Conservation (phyloP, 805 yeast species). For the Candida ovalis region DNA sequence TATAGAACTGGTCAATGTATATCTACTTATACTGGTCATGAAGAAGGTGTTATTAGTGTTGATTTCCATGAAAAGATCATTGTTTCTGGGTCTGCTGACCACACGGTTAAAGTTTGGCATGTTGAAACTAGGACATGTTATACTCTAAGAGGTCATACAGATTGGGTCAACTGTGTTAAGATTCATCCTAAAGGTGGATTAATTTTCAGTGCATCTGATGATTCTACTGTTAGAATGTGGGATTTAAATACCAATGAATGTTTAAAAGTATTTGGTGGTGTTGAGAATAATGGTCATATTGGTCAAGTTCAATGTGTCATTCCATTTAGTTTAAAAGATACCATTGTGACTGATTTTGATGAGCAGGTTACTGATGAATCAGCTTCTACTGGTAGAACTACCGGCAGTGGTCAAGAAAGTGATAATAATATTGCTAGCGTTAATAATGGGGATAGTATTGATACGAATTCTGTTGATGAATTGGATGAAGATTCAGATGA, state of each 20-base stretch:
- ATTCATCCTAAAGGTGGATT: slow-evolving; percentile 77
- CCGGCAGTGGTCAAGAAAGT: slow-evolving; percentile 39
- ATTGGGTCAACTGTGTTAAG: slow-evolving; percentile 87
- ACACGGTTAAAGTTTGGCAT: slow-evolving; percentile 93
- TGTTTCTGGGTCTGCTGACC: slow-evolving; percentile 91
- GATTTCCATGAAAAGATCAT: slow-evolving; percentile 78
- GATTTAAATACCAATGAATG: slow-evolving; percentile 79
- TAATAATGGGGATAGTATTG: slow-evolving; percentile 5
- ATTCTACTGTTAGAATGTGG: slow-evolving; percentile 93
- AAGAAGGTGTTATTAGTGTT: slow-evolving; percentile 77
- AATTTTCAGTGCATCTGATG: slow-evolving; percentile 86
- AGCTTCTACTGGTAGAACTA: slow-evolving; percentile 13
- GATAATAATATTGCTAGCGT: slow-evolving; percentile 10
- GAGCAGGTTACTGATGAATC: slow-evolving; percentile 18
- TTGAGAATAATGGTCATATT: slow-evolving; percentile 74
- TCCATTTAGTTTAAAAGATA: slow-evolving; percentile 72
- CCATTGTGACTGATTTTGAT: slow-evolving; percentile 33
- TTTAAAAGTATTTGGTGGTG: slow-evolving; percentile 72
- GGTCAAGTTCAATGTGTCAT: slow-evolving; percentile 93
- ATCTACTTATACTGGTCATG: slow-evolving; percentile 91
- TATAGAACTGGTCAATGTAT: slow-evolving; percentile 92
- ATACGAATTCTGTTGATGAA: slow-evolving; percentile 1
- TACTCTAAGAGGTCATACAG: slow-evolving; percentile 89
- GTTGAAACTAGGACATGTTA: slow-evolving; percentile 90
- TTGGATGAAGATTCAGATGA: slow-evolving; percentile 3